Evolutionary conservation across 441 rosid genomes (phyloP).

Genomic region (Adansonia gregorii): DNA sequence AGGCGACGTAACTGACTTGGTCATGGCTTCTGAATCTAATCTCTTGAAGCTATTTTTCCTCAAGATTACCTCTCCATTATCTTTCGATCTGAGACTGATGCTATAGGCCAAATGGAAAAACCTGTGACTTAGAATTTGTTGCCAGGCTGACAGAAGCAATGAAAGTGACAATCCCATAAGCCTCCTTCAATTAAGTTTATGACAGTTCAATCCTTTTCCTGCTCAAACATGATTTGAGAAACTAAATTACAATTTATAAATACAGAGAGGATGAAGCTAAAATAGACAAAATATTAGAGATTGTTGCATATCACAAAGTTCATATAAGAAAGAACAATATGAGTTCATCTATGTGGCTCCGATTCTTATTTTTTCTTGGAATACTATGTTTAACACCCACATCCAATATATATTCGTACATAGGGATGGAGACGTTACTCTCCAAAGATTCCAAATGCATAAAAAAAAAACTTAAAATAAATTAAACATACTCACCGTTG

Average conservation of each 20-base stretch:
- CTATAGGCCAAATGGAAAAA: constrained; percentile 29
- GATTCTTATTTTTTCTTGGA: too few relatives aligned
- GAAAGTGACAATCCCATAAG: constrained; percentile 47
- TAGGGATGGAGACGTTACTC: too few relatives aligned
- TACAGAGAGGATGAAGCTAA: background rate
- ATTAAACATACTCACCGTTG: too few relatives aligned
- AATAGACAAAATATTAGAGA: background rate
- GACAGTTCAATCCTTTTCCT: constrained; percentile 5
- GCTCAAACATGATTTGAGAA: constrained; percentile 12
- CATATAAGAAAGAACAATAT: background rate
- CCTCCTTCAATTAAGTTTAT: constrained; percentile 2
- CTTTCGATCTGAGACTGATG: constrained; percentile 21
- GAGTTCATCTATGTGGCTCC: background rate
- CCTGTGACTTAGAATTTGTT: constrained; percentile 35
- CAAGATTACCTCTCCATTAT: background rate
- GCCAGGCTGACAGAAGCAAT: constrained; percentile 40
- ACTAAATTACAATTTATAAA: background rate
- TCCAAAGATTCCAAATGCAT: too few relatives aligned
- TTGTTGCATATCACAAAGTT: background rate
- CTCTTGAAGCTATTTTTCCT: constrained; percentile 26
- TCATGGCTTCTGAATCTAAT: constrained; percentile 42
- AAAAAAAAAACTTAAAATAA: too few relatives aligned
- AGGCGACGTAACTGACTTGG: constrained; percentile 29
- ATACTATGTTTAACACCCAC: too few relatives aligned
- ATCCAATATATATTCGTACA: too few relatives aligned